Evolutionary conservation across 805 yeast species (phyloP).

Genomic region (Pichia phayaonensis): DNA sequence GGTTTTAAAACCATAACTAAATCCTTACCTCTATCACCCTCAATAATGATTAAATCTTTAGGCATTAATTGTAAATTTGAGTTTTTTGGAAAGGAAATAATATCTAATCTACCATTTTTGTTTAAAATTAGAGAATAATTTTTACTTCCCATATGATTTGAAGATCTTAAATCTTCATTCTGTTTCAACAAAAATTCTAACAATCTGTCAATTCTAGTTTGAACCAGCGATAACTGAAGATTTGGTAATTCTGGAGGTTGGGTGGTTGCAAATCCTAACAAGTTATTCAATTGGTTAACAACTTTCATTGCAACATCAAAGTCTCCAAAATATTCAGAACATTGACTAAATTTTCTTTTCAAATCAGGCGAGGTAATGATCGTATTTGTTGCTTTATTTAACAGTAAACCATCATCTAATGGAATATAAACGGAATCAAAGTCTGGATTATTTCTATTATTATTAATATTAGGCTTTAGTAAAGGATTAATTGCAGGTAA

Average conservation of each 20-base stretch:
- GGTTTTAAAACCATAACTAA: constrained; percentile 68
- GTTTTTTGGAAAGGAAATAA: constrained; percentile 57
- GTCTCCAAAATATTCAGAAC: constrained; percentile 50
- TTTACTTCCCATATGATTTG: constrained; percentile 25
- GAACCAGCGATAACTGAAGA: constrained; percentile 13
- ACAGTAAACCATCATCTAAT: constrained; percentile 57
- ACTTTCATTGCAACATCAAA: constrained; percentile 32
- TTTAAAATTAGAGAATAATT: constrained; percentile 30
- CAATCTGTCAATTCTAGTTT: constrained; percentile 24
- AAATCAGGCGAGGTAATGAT: constrained; percentile 56
- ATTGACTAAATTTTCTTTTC: constrained; percentile 39
- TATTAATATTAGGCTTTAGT: not conserved
- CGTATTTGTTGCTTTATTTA: constrained; percentile 39
- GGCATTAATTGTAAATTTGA: constrained; percentile 52
- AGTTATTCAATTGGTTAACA: constrained; percentile 28
- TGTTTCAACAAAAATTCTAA: constrained; percentile 35
- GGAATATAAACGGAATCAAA: constrained; percentile 17
- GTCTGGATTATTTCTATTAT: constrained; percentile 7
- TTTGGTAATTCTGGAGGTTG: not conserved
- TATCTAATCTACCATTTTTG: constrained; percentile 47
- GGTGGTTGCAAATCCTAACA: constrained; percentile 16
- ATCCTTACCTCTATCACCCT: constrained; percentile 82
- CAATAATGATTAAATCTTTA: constrained; percentile 66
- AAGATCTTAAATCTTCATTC: constrained; percentile 36
- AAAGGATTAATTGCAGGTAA: not conserved